A percentile compares a stretch with the other conserved stretches of the same genome.
Conservation (phyloP, 805 yeast genomes). For the Spathaspora passalidarum region DNA sequence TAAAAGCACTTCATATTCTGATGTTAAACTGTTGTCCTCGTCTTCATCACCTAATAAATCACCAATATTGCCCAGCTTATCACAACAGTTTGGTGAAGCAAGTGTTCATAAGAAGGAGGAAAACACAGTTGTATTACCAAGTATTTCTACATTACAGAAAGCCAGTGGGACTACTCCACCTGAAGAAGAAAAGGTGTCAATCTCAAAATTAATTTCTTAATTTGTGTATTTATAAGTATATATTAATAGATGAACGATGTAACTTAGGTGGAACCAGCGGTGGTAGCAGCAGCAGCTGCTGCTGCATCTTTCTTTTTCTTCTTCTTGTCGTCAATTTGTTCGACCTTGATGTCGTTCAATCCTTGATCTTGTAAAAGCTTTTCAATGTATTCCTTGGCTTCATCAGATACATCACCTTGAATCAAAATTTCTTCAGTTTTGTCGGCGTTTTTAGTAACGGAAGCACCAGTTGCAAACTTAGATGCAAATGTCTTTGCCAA, state of each 20-base stretch:
- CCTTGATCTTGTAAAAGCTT: conserved; percentile 78
- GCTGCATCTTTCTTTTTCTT: conserved; percentile 43
- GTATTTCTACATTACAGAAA: conserved; percentile 4
- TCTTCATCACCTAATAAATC: conserved; percentile 8
- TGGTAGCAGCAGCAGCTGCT: conserved; percentile 6
- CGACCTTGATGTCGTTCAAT: conserved; percentile 81
- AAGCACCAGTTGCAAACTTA: conserved; percentile 94
- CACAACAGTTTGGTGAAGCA: conserved; percentile 4
- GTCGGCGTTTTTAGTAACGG: conserved; percentile 85
- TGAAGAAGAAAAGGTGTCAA: conserved; percentile 8
- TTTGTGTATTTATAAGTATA: neutral
- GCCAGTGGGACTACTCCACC: conserved; percentile 1
- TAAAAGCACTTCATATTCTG: conserved; percentile 4
- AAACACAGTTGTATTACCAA: conserved; percentile 6
- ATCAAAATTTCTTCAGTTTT: conserved; percentile 89
- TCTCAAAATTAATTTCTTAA: conserved; percentile 8
- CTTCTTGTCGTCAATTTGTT: conserved; percentile 78
- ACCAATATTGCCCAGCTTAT: conserved; percentile 10
- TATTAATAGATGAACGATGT: neutral
- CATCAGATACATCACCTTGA: conserved; percentile 95
- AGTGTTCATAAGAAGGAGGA: conserved; percentile 2
- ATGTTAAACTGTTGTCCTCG: conserved; percentile 1
- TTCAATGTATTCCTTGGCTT: conserved; percentile 73
- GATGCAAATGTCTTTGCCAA: conserved; percentile 89
- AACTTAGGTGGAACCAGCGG: no score